Conservation (phyloP, 2,329 filamentous ascomycete species). For the Talaromyces albobiverticillius region DNA sequence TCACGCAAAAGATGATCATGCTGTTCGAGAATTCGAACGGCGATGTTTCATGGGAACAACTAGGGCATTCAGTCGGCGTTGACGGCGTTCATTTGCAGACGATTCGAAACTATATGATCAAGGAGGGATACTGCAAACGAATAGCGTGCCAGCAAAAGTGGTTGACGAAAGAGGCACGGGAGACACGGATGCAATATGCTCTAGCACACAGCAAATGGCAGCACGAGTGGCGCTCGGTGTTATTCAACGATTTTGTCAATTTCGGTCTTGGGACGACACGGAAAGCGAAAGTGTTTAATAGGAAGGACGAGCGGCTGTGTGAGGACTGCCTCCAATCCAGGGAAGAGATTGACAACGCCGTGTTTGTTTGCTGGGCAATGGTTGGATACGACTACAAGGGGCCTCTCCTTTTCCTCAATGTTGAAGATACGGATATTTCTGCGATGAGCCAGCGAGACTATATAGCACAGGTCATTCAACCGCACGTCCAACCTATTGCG, state of each 20-base stretch:
- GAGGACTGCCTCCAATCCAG: slow-evolving; percentile 16
- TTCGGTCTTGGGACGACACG: slow-evolving; percentile 15
- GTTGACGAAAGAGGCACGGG: slow-evolving; percentile 14
- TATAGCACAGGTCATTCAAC: slow-evolving; percentile 15
- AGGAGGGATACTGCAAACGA: slow-evolving; percentile 17
- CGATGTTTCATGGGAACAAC: slow-evolving; percentile 15
- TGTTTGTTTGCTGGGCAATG: slow-evolving; percentile 17
- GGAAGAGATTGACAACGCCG: slow-evolving; percentile 14
- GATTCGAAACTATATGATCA: slow-evolving; percentile 18
- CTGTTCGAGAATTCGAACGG: slow-evolving; percentile 15
- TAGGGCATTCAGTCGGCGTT: slow-evolving; percentile 16
- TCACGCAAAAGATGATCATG: slow-evolving; percentile 17
- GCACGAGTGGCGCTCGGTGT: slow-evolving; percentile 14
- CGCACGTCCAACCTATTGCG: slow-evolving; percentile 15
- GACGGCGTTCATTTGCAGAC: slow-evolving; percentile 18
- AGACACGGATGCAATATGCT: slow-evolving; percentile 16
- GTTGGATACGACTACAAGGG: slow-evolving; percentile 18
- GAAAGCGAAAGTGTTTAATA: slow-evolving; percentile 16
- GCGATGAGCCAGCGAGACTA: slow-evolving; percentile 15
- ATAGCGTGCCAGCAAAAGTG: slow-evolving; percentile 18
- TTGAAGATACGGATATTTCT: slow-evolving; percentile 5
- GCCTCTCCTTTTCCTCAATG: slow-evolving; percentile 14
- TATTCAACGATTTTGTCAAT: slow-evolving; percentile 17
- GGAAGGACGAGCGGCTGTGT: slow-evolving; percentile 16
- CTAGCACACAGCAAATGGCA: slow-evolving; percentile 15